Evolutionary conservation across 2,329 filamentous ascomycete genomes (phyloP).

Genomic region (Amesomyces nigricolor): DNA sequence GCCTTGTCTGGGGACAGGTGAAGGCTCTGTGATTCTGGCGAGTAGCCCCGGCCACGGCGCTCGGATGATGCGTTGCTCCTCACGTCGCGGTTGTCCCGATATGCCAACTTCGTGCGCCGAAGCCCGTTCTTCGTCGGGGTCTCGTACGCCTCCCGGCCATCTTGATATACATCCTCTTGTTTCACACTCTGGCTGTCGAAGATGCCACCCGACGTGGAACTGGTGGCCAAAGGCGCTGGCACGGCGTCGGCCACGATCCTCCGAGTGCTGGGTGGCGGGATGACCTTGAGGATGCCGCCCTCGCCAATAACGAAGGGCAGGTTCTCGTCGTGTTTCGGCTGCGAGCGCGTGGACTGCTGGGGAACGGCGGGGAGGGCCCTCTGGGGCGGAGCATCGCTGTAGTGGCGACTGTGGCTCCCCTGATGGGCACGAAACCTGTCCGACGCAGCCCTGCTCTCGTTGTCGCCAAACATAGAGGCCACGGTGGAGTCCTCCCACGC

Average conservation of each 20-base stretch:
- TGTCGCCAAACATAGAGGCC: constrained; percentile 30
- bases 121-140: constrained; percentile 27
- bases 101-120: constrained; percentile 34
- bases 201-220: constrained; percentile 17
- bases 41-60: constrained; percentile 11
- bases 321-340: constrained; percentile 24
- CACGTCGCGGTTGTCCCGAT: constrained; percentile 34
- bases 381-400: constrained; percentile 23
- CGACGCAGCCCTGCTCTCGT: constrained; percentile 24
- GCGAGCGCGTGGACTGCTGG: constrained; percentile 7
- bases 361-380: constrained; percentile 5
- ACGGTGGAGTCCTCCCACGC: constrained; percentile 36
- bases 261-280: constrained; percentile 12
- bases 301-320: constrained; percentile 33
- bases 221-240: constrained; percentile 22
- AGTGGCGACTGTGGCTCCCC: constrained; percentile 21
- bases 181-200: constrained; percentile 24
- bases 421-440: constrained; percentile 24
- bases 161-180: constrained; percentile 25
- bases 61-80: constrained; percentile 25
- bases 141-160: constrained; percentile 25
- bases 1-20: constrained; percentile 24
- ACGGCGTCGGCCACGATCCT: constrained; percentile 16
- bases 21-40: constrained; percentile 19
- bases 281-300: constrained; percentile 36